Conservation (phyloP, 176 grass and related monocot genomes). For the Triticum dicoccoides region DNA sequence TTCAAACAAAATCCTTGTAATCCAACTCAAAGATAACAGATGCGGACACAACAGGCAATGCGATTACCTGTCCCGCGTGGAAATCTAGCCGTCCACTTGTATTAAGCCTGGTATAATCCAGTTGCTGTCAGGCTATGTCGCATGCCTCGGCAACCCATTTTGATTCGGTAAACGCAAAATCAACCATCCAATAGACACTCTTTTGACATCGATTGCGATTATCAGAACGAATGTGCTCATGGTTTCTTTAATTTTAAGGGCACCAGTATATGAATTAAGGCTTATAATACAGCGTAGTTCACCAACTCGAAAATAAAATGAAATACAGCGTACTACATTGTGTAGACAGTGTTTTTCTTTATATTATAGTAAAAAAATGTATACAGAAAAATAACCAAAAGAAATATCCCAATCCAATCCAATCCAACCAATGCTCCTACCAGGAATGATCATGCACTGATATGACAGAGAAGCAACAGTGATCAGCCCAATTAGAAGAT, state of each 20-base stretch:
- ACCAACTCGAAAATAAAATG: background rate
- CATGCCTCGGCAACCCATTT: background rate
- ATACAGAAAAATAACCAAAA: background rate
- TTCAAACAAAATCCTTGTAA: slow-evolving; percentile 21
- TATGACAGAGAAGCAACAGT: background rate
- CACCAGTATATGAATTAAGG: background rate
- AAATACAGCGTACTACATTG: background rate
- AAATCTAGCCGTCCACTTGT: background rate
- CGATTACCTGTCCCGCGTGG: background rate
- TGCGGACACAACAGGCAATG: background rate
- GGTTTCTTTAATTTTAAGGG: background rate
- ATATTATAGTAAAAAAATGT: background rate
- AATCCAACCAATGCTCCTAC: background rate
- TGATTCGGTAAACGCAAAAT: background rate
- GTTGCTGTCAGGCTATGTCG: background rate
- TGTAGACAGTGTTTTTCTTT: background rate
- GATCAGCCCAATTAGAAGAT: background rate
- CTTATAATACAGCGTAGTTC: background rate
- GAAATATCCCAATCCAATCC: background rate
- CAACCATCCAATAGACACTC: background rate
- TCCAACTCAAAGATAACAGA: background rate
- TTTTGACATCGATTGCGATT: background rate
- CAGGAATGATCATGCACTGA: background rate
- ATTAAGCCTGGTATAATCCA: background rate
- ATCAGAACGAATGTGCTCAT: background rate